Evolutionary conservation across 1,284 basidiomycete species (phyloP).

Genomic region (Irpex rosettiformis): DNA sequence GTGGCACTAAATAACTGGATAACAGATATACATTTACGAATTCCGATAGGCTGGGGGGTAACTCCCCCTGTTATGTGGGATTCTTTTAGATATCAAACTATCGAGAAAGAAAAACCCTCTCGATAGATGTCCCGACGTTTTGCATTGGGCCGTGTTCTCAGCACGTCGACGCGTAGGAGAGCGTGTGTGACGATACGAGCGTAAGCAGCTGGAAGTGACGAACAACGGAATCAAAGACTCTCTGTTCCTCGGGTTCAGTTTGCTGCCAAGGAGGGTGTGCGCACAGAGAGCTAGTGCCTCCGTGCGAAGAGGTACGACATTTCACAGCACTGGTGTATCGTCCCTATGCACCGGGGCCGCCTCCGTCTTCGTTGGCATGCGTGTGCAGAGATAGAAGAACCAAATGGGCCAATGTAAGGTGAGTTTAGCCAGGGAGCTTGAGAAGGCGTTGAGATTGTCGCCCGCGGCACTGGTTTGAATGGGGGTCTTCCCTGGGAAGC

Average conservation of each 20-base stretch:
- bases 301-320: neutral
- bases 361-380: neutral
- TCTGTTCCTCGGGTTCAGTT: neutral
- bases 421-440: neutral
- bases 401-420: neutral
- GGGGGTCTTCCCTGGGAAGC: neutral
- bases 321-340: neutral
- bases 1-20: neutral
- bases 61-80: neutral
- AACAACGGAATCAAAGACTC: neutral
- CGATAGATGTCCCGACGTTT: neutral
- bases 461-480: neutral
- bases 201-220: neutral
- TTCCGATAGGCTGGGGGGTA: neutral
- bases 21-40: neutral
- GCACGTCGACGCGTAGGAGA: neutral
- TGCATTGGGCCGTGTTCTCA: neutral
- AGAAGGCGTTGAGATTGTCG: neutral
- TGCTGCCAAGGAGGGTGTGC: neutral
- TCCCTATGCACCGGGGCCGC: neutral
- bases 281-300: neutral
- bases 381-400: neutral
- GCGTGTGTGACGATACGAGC: neutral
- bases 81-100: neutral
- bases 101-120: neutral